Conservation (phyloP, 1,284 basidiomycete genomes). For the Puccinia coronata region DNA sequence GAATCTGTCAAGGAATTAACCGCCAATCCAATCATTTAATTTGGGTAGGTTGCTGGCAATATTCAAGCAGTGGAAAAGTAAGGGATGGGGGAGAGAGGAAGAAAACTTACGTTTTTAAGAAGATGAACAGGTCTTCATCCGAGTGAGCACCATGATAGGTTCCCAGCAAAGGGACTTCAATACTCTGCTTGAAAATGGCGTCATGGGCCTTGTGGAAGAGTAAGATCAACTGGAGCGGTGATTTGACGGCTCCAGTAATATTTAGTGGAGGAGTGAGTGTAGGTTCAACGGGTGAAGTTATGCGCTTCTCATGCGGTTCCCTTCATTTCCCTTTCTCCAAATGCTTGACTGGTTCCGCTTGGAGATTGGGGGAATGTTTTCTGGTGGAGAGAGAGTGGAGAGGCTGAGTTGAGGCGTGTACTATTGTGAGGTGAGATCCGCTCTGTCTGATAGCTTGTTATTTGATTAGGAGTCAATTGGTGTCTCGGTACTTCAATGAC, state of each 20-base stretch:
- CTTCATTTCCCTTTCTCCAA: conserved; percentile 20
- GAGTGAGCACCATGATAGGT: conserved; percentile 52
- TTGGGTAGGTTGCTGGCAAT: conserved; percentile 49
- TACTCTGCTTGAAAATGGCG: conserved; percentile 43
- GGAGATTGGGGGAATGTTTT: conserved; percentile 16
- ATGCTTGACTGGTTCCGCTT: neutral
- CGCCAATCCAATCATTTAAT: conserved; percentile 37
- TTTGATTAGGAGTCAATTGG: too few species aligned
- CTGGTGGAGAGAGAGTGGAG: neutral
- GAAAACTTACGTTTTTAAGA: conserved; percentile 49
- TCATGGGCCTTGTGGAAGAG: conserved; percentile 39
- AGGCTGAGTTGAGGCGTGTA: neutral
- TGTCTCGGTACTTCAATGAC: too few species aligned
- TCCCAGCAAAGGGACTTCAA: conserved; percentile 53
- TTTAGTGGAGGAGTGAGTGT: neutral
- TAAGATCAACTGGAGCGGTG: conserved; percentile 38
- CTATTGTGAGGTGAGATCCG: neutral
- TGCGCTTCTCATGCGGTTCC: conserved; percentile 6
- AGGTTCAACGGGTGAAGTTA: neutral
- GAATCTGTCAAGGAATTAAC: conserved; percentile 18
- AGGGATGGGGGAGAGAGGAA: too few species aligned
- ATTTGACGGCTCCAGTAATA: conserved; percentile 40
- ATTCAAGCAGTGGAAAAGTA: too few species aligned
- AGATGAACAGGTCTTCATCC: conserved; percentile 52
- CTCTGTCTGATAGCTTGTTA: conserved; percentile 40